phyloP scores from a whole-genome alignment of 257 asterid genomes.

The Nicotiana tabacum region DNA sequence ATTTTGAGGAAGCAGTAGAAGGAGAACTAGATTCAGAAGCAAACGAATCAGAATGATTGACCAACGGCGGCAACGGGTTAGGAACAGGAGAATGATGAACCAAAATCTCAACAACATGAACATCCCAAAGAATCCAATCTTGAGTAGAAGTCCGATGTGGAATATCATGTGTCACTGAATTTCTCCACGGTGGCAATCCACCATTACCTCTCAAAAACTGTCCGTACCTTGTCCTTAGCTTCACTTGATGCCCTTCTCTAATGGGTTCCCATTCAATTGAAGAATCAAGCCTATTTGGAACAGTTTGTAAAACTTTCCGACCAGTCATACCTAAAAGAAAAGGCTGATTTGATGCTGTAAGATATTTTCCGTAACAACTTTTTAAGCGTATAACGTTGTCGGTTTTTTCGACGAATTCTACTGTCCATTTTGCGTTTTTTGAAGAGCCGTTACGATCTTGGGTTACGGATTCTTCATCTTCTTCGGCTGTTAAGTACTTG shows the following conservation, averaged over 20 bases:
- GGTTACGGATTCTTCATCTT: constrained; percentile 34
- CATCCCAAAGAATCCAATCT: constrained; percentile 90
- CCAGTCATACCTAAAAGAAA: constrained; percentile 78
- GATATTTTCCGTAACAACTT: constrained; percentile 34
- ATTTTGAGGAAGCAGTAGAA: constrained; percentile 41
- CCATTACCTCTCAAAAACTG: constrained; percentile 82
- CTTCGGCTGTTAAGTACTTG: constrained; percentile 39
- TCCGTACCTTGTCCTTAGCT: constrained; percentile 86
- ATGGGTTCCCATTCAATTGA: constrained; percentile 97
- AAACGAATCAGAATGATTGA: constrained; percentile 38
- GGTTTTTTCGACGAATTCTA: constrained; percentile 23
- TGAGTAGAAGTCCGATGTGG: constrained; percentile 75
- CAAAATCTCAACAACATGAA: constrained; percentile 60
- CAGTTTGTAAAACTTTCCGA: constrained; percentile 58
- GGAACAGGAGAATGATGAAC: constrained; percentile 30
- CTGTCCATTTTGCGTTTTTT: constrained; percentile 32
- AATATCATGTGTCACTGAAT: constrained; percentile 83
- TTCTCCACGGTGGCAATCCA: constrained; percentile 93
- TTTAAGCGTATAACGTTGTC: constrained; percentile 32
- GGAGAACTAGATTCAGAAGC: constrained; percentile 62
- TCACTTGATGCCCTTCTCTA: constrained; percentile 52
- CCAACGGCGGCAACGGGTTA: constrained; percentile 16
- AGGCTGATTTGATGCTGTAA: constrained; percentile 39
- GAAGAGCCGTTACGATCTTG: constrained; percentile 36
- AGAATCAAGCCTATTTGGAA: constrained; percentile 64